phyloP scores from a whole-genome alignment of 495 filamentous ascomycete genomes.

The Trichoderma orchidacearum region DNA sequence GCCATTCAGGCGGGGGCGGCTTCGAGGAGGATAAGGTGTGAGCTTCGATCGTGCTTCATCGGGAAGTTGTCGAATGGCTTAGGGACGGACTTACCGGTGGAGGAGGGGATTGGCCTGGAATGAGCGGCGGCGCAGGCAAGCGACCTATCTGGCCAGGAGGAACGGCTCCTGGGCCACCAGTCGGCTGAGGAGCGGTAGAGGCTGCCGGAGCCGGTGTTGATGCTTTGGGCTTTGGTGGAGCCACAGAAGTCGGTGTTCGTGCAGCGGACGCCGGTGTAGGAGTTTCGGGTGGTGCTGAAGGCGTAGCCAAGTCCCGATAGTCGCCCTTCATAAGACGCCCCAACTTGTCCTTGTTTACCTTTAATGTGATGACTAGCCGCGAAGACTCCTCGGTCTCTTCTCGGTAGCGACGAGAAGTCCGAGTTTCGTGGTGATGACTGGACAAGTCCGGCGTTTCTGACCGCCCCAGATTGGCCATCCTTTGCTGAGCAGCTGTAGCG shows the following conservation, averaged over 20 bases:
- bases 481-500: constrained; percentile 64
- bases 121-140: constrained; percentile 48
- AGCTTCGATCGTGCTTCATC: neutral
- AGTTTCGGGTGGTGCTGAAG: constrained; percentile 18
- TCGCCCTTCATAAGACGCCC: constrained; percentile 41
- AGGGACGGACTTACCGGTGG: constrained; percentile 39
- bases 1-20: constrained; percentile 75
- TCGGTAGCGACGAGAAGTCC: constrained; percentile 42
- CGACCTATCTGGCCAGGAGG: constrained; percentile 44
- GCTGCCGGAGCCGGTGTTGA: constrained; percentile 18
- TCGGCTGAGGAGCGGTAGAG: neutral
- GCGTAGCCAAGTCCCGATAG: constrained; percentile 10
- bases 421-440: constrained; percentile 55
- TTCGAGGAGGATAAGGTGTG: constrained; percentile 16
- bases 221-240: constrained; percentile 33
- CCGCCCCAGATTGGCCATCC: constrained; percentile 62
- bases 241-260: constrained; percentile 17
- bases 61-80: neutral
- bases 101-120: constrained; percentile 34
- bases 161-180: constrained; percentile 5
- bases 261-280: constrained; percentile 14
- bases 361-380: constrained; percentile 58
- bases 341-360: constrained; percentile 48
- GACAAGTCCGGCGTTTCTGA: constrained; percentile 80
- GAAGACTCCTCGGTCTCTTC: constrained; percentile 62